Conservation (phyloP, 106 monocot species). For the Dactylorhiza incarnata region DNA sequence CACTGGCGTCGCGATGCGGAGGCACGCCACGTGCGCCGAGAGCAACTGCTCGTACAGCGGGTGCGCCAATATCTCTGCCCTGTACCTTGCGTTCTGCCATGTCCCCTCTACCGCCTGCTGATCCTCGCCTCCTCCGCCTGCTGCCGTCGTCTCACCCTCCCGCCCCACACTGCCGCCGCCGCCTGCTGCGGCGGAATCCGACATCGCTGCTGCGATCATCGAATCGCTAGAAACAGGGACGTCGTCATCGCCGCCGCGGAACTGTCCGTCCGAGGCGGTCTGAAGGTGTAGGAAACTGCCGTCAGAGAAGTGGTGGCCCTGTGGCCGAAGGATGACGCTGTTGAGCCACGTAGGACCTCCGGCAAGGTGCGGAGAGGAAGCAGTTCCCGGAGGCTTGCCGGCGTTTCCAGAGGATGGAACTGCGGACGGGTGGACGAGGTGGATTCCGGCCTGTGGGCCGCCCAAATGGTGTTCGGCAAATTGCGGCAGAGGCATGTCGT, state of each 20-base stretch:
- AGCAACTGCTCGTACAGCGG: constrained; percentile 74
- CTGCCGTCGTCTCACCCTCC: background rate
- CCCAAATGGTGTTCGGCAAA: constrained; percentile 3
- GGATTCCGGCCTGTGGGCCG: background rate
- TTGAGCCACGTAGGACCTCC: constrained; percentile 39
- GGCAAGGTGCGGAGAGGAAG: background rate
- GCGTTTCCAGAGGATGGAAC: background rate
- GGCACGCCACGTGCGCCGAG: constrained; percentile 66
- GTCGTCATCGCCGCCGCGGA: constrained; percentile 8
- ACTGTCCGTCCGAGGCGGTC: constrained; percentile 16
- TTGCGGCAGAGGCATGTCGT: constrained; percentile 1
- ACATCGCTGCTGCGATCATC: constrained; percentile 21
- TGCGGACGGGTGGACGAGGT: background rate
- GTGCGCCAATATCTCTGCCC: constrained; percentile 56
- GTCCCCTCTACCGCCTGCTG: constrained; percentile 17
- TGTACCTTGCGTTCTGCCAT: constrained; percentile 46
- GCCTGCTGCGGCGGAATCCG: constrained; percentile 1
- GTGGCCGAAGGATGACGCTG: constrained; percentile 38
- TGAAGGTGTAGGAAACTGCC: constrained; percentile 50
- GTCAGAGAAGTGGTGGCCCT: constrained; percentile 23
- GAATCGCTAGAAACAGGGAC: constrained; percentile 21
- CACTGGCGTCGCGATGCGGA: constrained; percentile 70
- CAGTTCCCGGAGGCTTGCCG: background rate
- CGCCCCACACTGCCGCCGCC: background rate
- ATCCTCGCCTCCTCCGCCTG: constrained; percentile 8